These are phyloP conservation scores for Cenchrus americanus DNA, from an alignment of 176 grass and related monocot species.

Conservation along the genomic window DNA sequence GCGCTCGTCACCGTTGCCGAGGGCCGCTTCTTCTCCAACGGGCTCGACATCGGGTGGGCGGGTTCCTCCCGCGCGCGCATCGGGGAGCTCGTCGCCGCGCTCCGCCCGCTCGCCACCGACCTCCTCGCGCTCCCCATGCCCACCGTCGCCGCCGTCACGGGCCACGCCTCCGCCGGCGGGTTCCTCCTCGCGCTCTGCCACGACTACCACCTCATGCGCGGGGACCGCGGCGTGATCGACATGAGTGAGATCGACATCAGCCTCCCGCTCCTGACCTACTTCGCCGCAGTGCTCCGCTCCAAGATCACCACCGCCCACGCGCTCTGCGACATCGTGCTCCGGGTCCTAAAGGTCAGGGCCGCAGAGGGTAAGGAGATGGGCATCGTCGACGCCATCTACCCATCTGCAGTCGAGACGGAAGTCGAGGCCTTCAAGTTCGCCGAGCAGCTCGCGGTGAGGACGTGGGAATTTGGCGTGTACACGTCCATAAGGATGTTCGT, in stretches of 20 bases:
- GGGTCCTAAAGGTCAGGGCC: slow-evolving; percentile 57
- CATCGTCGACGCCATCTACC: slow-evolving; percentile 65
- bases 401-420: slow-evolving; percentile 50
- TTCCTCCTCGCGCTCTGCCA: slow-evolving; percentile 73
- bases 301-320: slow-evolving; percentile 68
- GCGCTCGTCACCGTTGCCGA: slow-evolving; percentile 79
- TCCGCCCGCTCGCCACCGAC: slow-evolving; percentile 63
- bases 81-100: slow-evolving; percentile 44
- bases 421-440: slow-evolving; percentile 73
- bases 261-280: slow-evolving; percentile 66
- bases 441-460: slow-evolving; percentile 74
- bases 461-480: slow-evolving; percentile 77
- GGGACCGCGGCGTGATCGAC: slow-evolving; percentile 87
- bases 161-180: slow-evolving; percentile 71
- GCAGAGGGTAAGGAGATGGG: slow-evolving; percentile 66
- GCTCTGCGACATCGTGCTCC: slow-evolving; percentile 62
- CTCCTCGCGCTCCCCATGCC: slow-evolving; percentile 85
- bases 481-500: slow-evolving; percentile 60
- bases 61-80: slow-evolving; percentile 45
- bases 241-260: slow-evolving; percentile 97
- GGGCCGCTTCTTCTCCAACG: slow-evolving; percentile 97
- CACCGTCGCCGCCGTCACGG: slow-evolving; percentile 82
- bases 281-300: slow-evolving; percentile 57
- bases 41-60: slow-evolving; percentile 75
- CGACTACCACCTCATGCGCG: slow-evolving; percentile 86